Conservation (phyloP, 2,329 filamentous ascomycete genomes). For the Pyricularia pennisetigena region DNA sequence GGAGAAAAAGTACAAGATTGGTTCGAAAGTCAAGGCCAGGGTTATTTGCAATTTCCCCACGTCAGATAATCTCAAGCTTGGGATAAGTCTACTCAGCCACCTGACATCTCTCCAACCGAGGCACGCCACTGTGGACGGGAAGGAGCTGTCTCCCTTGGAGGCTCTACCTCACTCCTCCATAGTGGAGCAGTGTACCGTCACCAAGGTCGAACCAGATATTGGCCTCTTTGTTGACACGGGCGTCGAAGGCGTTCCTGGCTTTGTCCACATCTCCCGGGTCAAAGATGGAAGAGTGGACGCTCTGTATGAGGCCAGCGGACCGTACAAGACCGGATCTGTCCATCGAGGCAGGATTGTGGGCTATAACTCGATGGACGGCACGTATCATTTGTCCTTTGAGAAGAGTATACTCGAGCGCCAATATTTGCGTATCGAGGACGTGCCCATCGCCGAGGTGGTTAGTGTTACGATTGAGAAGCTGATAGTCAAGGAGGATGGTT, state of each 20-base stretch:
- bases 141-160: conserved; percentile 34
- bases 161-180: conserved; percentile 62
- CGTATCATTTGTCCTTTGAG: conserved; percentile 80
- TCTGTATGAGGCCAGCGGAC: conserved; percentile 65
- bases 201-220: conserved; percentile 67
- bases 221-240: conserved; percentile 74
- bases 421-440: conserved; percentile 85
- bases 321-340: conserved; percentile 66
- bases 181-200: conserved; percentile 68
- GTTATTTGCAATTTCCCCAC: conserved; percentile 81
- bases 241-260: conserved; percentile 61
- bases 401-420: conserved; percentile 73
- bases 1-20: conserved; percentile 69
- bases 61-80: conserved; percentile 71
- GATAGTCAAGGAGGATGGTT: conserved; percentile 65
- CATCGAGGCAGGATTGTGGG: conserved; percentile 78
- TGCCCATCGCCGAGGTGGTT: conserved; percentile 71
- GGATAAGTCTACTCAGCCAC: conserved; percentile 82
- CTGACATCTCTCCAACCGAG: conserved; percentile 53
- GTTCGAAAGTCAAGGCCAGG: conserved; percentile 74
- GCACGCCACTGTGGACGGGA: conserved; percentile 25
- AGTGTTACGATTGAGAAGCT: conserved; percentile 80
- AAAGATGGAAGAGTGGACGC: conserved; percentile 84
- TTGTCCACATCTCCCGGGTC: conserved; percentile 89
- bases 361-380: conserved; percentile 78